Evolutionary conservation across 179 eudicot species (phyloP).

Genomic region (Patellifolia procumbens): DNA sequence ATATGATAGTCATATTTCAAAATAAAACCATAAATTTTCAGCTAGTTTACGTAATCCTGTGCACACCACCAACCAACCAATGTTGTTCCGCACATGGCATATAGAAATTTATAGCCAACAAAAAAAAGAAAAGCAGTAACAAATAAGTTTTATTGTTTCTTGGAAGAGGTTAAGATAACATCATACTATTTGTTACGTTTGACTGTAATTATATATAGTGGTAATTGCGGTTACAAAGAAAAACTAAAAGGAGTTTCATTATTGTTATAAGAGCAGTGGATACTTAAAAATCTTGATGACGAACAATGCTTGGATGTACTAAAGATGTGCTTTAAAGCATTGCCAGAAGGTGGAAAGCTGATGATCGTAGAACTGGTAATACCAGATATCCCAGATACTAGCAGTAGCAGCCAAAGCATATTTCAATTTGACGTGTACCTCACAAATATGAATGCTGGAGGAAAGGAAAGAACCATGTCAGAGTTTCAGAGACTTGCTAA

Average conservation of each 20-base stretch:
- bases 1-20: too few species aligned
- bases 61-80: too few species aligned
- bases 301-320: conserved; percentile 22
- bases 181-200: too few species aligned
- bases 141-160: too few species aligned
- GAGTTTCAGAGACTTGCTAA: conserved; percentile 19
- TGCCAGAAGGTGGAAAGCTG: conserved; percentile 22
- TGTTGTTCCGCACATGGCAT: too few species aligned
- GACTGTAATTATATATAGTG: too few species aligned
- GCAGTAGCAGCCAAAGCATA: not conserved
- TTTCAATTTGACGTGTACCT: not conserved
- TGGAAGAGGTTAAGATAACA: too few species aligned
- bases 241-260: not conserved
- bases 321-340: conserved; percentile 5
- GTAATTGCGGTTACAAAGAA: too few species aligned
- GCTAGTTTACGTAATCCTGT: too few species aligned
- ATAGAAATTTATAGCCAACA: too few species aligned
- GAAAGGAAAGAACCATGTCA: conserved; percentile 21
- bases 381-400: conserved; percentile 17
- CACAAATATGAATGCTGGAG: not conserved
- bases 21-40: too few species aligned
- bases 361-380: conserved; percentile 24
- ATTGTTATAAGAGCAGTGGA: conserved; percentile 16
- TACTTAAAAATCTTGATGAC: conserved; percentile 14
- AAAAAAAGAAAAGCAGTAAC: too few species aligned